Conservation (phyloP, 2,329 filamentous ascomycete species). For the Drechslerella stenobrocha region DNA sequence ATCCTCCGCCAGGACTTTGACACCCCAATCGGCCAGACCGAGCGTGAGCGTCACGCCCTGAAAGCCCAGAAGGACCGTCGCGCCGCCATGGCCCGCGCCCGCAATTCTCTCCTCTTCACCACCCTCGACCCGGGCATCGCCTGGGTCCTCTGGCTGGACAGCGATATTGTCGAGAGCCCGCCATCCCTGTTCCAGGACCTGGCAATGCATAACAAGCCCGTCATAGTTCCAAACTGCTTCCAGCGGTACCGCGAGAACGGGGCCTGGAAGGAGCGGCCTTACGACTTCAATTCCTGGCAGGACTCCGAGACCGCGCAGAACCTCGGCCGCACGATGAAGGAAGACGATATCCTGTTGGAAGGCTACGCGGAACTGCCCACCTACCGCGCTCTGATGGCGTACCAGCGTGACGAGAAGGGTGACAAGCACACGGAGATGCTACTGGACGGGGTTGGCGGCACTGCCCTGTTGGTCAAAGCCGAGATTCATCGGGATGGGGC, state of each 20-base stretch:
- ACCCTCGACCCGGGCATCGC: slow-evolving; percentile 87
- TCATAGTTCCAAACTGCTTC: slow-evolving; percentile 94
- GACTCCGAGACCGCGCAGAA: slow-evolving; percentile 79
- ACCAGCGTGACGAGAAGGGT: slow-evolving; percentile 66
- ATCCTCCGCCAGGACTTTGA: slow-evolving; percentile 96
- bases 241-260: slow-evolving; percentile 76
- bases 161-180: slow-evolving; percentile 88
- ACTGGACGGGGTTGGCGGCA: slow-evolving; percentile 91
- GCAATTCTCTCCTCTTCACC: slow-evolving; percentile 93
- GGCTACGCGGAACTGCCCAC: slow-evolving; percentile 93
- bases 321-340: slow-evolving; percentile 76
- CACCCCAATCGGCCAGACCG: slow-evolving; percentile 74
- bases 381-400: slow-evolving; percentile 87
- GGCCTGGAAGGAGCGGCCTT: slow-evolving; percentile 73
- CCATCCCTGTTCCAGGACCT: slow-evolving; percentile 85
- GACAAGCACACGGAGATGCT: slow-evolving; percentile 68
- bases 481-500: slow-evolving; percentile 96
- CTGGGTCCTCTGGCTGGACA: slow-evolving; percentile 96
- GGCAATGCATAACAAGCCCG: slow-evolving; percentile 80
- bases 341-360: slow-evolving; percentile 89
- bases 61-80: slow-evolving; percentile 83
- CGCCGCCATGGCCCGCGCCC: slow-evolving; percentile 86
- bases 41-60: slow-evolving; percentile 88
- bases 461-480: slow-evolving; percentile 88
- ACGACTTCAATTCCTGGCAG: slow-evolving; percentile 98